Conservation (phyloP, 345 rosid species). For the Euclidium syriacum region DNA sequence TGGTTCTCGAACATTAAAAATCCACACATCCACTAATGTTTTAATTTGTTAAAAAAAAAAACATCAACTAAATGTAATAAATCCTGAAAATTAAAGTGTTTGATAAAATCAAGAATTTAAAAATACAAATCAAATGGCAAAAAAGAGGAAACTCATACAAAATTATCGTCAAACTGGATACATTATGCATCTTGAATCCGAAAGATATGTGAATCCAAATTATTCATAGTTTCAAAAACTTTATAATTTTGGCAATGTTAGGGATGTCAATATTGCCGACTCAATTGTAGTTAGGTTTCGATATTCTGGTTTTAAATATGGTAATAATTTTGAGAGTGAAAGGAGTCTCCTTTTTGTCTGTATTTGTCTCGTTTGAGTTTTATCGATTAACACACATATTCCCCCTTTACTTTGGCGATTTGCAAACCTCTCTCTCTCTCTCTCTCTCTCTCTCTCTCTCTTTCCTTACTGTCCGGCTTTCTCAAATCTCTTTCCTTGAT, state of each 20-base stretch:
- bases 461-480: background rate
- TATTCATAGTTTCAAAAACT: background rate
- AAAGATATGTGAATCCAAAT: constrained; percentile 1
- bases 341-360: constrained; percentile 33
- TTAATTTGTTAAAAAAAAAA: background rate
- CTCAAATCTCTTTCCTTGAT: constrained; percentile 5
- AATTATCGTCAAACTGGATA: background rate
- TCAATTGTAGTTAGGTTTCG: constrained; percentile 17
- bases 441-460: background rate
- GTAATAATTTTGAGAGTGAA: constrained; percentile 27
- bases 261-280: constrained; percentile 21
- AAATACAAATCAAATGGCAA: no score
- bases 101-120: background rate
- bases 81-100: no score
- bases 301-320: background rate
- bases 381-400: constrained; percentile 2
- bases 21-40: background rate
- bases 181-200: background rate
- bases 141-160: background rate
- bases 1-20: background rate
- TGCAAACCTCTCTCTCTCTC: constrained; percentile 7
- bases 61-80: no score
- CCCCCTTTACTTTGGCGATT: constrained; percentile 25
- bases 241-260: background rate
- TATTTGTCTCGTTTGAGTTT: constrained; percentile 20